phyloP scores from a whole-genome alignment of 140 eudicot genomes.

The Eryngium alpinum region DNA sequence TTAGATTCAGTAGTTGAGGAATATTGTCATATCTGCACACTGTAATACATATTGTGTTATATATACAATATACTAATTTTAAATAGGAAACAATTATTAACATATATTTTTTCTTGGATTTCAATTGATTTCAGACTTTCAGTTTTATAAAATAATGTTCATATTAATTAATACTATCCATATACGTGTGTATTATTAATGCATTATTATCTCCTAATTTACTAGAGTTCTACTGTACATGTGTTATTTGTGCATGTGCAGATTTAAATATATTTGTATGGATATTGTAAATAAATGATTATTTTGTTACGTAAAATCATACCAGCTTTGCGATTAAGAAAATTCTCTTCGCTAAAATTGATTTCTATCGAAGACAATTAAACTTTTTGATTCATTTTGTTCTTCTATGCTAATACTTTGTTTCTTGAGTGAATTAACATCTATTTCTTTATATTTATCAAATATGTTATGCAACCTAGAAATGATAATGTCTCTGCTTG shows the following conservation, averaged over 20 bases:
- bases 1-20: neutral
- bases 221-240: too few relatives aligned
- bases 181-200: too few relatives aligned
- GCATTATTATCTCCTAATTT: too few relatives aligned
- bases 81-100: neutral
- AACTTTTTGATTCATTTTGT: constrained; percentile 3
- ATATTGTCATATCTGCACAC: neutral
- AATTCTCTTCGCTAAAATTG: neutral
- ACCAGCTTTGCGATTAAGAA: too few relatives aligned
- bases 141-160: too few relatives aligned
- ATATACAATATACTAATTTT: neutral
- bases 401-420: neutral
- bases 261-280: too few relatives aligned
- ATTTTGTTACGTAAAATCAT: too few relatives aligned
- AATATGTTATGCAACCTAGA: neutral
- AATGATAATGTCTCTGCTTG: neutral
- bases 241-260: too few relatives aligned
- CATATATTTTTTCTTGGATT: neutral
- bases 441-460: too few relatives aligned
- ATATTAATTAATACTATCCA: too few relatives aligned
- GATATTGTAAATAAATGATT: too few relatives aligned
- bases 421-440: too few relatives aligned
- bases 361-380: neutral
- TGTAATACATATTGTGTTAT: neutral
- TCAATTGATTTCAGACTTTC: neutral